A percentile compares a stretch with the other conserved stretches of the same genome.
phyloP scores from a whole-genome alignment of 2,329 filamentous ascomycete species.

The Fusarium sambucinum region DNA sequence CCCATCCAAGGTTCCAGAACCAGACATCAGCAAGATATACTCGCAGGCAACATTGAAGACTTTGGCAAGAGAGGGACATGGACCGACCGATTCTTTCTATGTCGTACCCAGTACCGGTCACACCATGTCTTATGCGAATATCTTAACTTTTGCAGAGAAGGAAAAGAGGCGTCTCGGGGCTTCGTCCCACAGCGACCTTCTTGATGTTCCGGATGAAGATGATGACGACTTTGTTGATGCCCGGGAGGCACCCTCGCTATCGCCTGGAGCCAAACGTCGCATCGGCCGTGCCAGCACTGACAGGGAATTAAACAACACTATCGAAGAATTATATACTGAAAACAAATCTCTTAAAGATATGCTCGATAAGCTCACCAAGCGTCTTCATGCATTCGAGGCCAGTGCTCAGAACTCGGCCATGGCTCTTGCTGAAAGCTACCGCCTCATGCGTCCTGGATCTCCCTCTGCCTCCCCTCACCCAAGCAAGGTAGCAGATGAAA shows the following conservation, averaged over 20 bases:
- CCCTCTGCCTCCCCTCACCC: constrained; percentile 55
- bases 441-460: constrained; percentile 70
- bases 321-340: constrained; percentile 90
- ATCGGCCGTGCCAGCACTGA: constrained; percentile 57
- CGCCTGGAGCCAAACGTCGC: constrained; percentile 57
- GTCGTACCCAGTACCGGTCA: constrained; percentile 93
- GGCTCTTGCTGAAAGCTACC: constrained; percentile 85
- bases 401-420: constrained; percentile 89
- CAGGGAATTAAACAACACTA: constrained; percentile 70
- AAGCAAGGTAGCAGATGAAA: constrained; percentile 49
- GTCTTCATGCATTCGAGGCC: constrained; percentile 93
- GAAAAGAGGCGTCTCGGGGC: constrained; percentile 71
- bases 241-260: constrained; percentile 70
- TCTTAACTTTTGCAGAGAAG: constrained; percentile 78
- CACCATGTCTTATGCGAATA: constrained; percentile 92
- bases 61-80: constrained; percentile 75
- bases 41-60: constrained; percentile 87
- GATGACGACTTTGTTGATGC: constrained; percentile 94
- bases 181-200: constrained; percentile 63
- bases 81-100: constrained; percentile 84
- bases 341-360: constrained; percentile 88
- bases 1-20: constrained; percentile 53
- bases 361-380: constrained; percentile 85
- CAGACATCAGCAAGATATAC: constrained; percentile 85
- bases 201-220: constrained; percentile 67